Percentiles rank a stretch among this genome's conserved stretches.
Conservation (phyloP, 2,329 filamentous ascomycete genomes). For the Bipolaris sorokiniana region DNA sequence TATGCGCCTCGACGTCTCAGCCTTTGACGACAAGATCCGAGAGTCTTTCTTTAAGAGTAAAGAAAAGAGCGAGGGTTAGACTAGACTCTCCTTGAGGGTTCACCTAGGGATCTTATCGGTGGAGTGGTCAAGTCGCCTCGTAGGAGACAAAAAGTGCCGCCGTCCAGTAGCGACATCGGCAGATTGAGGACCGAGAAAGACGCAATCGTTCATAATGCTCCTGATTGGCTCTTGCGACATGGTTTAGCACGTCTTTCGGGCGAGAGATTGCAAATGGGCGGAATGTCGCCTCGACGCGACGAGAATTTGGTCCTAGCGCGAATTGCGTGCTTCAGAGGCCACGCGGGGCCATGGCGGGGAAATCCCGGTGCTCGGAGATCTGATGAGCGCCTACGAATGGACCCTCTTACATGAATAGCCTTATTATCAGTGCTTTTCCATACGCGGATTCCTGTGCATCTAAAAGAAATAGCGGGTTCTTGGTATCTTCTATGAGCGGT, state of each 20-base stretch:
- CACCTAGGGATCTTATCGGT: constrained; percentile 21
- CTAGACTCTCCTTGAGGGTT: constrained; percentile 20
- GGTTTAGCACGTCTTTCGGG: constrained; percentile 25
- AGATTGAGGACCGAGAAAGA: constrained; percentile 36
- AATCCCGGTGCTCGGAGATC: constrained; percentile 33
- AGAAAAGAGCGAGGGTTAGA: constrained; percentile 18
- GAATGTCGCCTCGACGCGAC: constrained; percentile 33
- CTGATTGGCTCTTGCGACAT: constrained; percentile 39
- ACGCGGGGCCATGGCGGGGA: constrained; percentile 17
- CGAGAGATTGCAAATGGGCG: constrained; percentile 35
- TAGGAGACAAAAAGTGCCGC: constrained; percentile 25
- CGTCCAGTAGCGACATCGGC: constrained; percentile 37
- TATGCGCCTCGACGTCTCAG: constrained; percentile 18
- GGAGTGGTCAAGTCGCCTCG: constrained; percentile 18
- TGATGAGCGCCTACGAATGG: neutral
- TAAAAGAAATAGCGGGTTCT: neutral
- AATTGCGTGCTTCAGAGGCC: constrained; percentile 32
- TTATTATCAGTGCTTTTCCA: neutral
- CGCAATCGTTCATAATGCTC: constrained; percentile 21
- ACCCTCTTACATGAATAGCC: neutral
- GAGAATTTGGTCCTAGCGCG: constrained; percentile 38
- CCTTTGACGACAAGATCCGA: constrained; percentile 4
- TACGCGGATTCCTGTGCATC: neutral
- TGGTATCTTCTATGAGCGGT: neutral
- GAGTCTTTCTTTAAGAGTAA: constrained; percentile 14